A percentile compares a stretch with the other conserved stretches of the same genome.
These are phyloP conservation scores for Acer campestre DNA, from an alignment of 345 rosid genomes.

Conservation along the genomic window DNA sequence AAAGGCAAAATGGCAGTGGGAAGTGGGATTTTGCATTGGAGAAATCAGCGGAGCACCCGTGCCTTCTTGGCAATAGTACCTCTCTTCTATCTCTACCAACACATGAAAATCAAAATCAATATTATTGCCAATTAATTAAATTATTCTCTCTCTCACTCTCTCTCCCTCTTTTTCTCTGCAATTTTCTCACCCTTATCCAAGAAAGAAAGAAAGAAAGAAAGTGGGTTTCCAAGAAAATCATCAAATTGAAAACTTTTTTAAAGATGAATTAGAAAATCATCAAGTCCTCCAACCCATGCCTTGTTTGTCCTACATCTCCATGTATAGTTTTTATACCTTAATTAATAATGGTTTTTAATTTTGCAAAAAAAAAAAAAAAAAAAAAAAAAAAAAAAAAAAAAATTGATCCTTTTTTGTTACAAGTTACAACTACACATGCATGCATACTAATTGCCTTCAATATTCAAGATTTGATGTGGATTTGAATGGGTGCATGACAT, in stretches of 20 bases:
- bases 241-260: constrained; percentile 10
- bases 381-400: no score
- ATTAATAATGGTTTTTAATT: background rate
- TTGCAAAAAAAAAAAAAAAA: no score
- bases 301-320: background rate
- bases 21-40: constrained; percentile 46
- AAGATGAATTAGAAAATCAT: background rate
- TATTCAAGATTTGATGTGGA: no score
- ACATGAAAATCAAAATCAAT: background rate
- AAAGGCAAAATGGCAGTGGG: constrained; percentile 15
- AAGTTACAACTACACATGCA: background rate
- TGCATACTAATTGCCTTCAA: no score
- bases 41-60: constrained; percentile 53
- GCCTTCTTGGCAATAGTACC: constrained; percentile 36
- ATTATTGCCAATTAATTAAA: background rate
- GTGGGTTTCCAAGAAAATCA: constrained; percentile 26
- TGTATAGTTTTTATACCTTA: background rate
- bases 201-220: background rate
- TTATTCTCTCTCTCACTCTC: background rate
- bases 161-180: background rate
- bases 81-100: constrained; percentile 6
- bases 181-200: constrained; percentile 22
- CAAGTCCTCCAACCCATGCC: constrained; percentile 13
- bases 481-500: no score
- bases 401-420: background rate